phyloP scores from a whole-genome alignment of 371 early-diverging fungal species.

The Dinochytrium kinnereticum region DNA sequence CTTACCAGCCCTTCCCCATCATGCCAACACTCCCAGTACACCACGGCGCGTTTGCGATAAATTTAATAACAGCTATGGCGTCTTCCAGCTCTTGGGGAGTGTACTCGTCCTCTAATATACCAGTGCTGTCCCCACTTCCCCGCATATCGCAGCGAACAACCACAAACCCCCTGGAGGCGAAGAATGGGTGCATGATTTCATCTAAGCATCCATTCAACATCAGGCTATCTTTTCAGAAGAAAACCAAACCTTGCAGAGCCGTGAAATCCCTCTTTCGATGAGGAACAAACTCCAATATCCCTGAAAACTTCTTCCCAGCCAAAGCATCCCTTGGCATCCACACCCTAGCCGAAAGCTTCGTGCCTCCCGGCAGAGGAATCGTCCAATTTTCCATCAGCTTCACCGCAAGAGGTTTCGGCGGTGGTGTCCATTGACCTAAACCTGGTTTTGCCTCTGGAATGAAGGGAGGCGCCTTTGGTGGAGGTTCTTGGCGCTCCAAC shows the following conservation, averaged over 20 bases:
- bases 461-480: not conserved
- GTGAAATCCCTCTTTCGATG: constrained; percentile 19
- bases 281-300: constrained; percentile 14
- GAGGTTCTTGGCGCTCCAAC: not conserved
- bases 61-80: constrained; percentile 2
- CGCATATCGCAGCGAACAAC: constrained; percentile 5
- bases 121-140: constrained; percentile 17
- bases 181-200: constrained; percentile 15
- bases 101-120: constrained; percentile 15
- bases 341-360: not conserved
- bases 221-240: not conserved
- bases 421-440: constrained; percentile 9
- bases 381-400: not conserved
- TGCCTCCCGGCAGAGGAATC: constrained; percentile 13
- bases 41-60: constrained; percentile 1
- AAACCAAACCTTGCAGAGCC: constrained; percentile 7
- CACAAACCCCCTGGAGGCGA: constrained; percentile 12
- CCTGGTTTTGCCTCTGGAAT: constrained; percentile 8
- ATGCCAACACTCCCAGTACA: constrained; percentile 12
- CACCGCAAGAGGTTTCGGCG: constrained; percentile 1
- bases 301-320: constrained; percentile 14
- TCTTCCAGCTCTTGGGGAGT: constrained; percentile 13
- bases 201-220: not conserved
- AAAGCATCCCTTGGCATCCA: constrained; percentile 18
- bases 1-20: constrained; percentile 22